These are phyloP conservation scores for Rhodotorula sp. DNA, from an alignment of 1,284 basidiomycete genomes.

Conservation along the genomic window DNA sequence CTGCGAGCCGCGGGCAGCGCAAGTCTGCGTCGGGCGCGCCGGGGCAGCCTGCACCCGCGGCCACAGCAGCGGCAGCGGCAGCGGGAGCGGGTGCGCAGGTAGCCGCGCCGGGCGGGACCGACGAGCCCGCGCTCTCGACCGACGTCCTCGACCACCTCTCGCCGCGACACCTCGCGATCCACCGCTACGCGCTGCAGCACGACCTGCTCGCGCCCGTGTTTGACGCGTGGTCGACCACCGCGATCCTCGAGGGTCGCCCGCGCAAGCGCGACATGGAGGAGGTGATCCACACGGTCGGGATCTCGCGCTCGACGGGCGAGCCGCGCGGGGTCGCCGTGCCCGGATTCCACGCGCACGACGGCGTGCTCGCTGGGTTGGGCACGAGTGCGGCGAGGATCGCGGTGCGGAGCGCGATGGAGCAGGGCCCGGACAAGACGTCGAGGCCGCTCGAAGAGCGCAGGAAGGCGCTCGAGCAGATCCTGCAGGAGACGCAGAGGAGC, in stretches of 20 bases:
- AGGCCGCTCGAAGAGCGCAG: conserved; percentile 16
- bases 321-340: conserved; percentile 9
- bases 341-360: conserved; percentile 12
- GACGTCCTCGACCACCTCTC: conserved; percentile 38
- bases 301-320: conserved; percentile 12
- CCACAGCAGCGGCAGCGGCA: not conserved
- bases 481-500: not conserved
- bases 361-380: conserved; percentile 5
- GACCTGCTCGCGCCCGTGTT: conserved; percentile 23
- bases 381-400: conserved; percentile 17
- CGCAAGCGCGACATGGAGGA: conserved; percentile 13
- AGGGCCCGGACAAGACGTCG: conserved; percentile 6
- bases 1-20: not conserved
- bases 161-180: conserved; percentile 25
- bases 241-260: conserved; percentile 19
- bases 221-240: conserved; percentile 1
- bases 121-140: conserved; percentile 1
- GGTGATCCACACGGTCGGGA: not conserved
- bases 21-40: not conserved
- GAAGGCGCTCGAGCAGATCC: conserved; percentile 12
- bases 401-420: conserved; percentile 5
- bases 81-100: not conserved
- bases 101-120: not conserved
- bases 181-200: conserved; percentile 28
- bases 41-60: not conserved